Evolutionary conservation across 2,329 filamentous ascomycete genomes (phyloP), one percentile per base, ranked within the genome.

Genomic region (Exophiala xenobiotica): DNA sequence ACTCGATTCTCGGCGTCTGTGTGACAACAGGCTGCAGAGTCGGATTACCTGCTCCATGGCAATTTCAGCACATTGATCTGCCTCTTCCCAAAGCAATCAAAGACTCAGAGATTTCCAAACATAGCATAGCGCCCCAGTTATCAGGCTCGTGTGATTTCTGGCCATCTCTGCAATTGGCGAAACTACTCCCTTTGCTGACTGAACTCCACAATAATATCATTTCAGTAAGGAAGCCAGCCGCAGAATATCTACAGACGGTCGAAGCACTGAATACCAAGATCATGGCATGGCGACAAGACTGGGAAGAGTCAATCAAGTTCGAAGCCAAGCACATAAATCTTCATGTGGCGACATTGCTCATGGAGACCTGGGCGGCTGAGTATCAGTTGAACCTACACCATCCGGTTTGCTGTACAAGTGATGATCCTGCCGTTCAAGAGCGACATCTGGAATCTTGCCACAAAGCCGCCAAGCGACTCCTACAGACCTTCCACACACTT

Each of bases 191-290:
- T 1, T 74, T 88, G 14, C 83, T 83, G 58, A 78, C 90, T 63
- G 85, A 91, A 54, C 80, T 95, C 68, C 90, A 86, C 66, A 80
- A 81, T 60, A 85, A 81, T 31, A 79, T 95, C n/a, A 91, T 92
- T 70, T 79, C 85, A 37, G 80, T 88, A 8, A 78, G 80, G 24
- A 77, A 81, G 44, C 79, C 83, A 35, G 74, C 83, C 1, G 75
- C 72, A n/a, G 77, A 74, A 26, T 92, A 93, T 64, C 70, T 82
- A 26, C 71, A 77, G 2, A 78, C 81, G 2, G 77, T 93, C 23
- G 77, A 79, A 38, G 75, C 77, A 1, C 74, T 95, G 6, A 86
- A 93, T 62, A 75, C 75, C 6, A 81, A 84, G 57, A 72, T 88
- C 12, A 71, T 77, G 18, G 72, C 75, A 8, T 90, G 85, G 79